A percentile compares a stretch with the other conserved stretches of the same genome.
phyloP scores from a whole-genome alignment of 2,329 filamentous ascomycete species.

The Hymenoscyphus salicellus region DNA sequence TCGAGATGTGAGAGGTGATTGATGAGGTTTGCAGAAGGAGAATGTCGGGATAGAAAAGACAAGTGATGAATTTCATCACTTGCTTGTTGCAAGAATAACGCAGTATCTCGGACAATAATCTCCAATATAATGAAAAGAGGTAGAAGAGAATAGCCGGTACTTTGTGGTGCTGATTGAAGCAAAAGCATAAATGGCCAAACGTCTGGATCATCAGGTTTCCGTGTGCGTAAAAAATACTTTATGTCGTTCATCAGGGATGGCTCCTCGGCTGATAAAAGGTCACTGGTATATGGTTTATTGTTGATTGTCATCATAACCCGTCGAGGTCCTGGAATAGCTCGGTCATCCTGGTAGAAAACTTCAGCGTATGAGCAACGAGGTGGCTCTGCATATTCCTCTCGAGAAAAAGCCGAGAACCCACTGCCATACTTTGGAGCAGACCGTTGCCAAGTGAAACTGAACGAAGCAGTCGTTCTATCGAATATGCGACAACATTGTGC shows the following conservation, averaged over 20 bases:
- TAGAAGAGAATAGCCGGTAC: constrained; percentile 12
- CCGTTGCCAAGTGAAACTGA: constrained; percentile 20
- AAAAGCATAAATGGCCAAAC: constrained; percentile 16
- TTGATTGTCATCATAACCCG: constrained; percentile 17
- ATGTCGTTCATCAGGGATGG: constrained; percentile 9
- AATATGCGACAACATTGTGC: constrained; percentile 17
- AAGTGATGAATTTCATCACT: constrained; percentile 17
- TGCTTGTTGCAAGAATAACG: constrained; percentile 14
- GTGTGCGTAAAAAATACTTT: constrained; percentile 10
- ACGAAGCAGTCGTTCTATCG: constrained; percentile 14
- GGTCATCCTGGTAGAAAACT: constrained; percentile 20
- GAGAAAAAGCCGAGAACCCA: constrained; percentile 13
- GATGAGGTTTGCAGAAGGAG: background rate
- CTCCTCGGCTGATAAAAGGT: background rate
- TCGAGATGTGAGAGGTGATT: constrained; percentile 18
- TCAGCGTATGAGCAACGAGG: constrained; percentile 15
- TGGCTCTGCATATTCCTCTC: constrained; percentile 11
- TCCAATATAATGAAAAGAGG: constrained; percentile 17
- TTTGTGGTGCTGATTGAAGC: constrained; percentile 10
- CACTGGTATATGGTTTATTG: background rate
- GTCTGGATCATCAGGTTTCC: constrained; percentile 14
- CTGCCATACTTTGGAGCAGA: constrained; percentile 14
- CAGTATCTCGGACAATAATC: constrained; percentile 14
- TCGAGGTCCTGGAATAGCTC: constrained; percentile 6
- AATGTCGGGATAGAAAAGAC: background rate